Conservation (phyloP, 1,284 basidiomycete genomes). For the Trichosporon ovoides region DNA sequence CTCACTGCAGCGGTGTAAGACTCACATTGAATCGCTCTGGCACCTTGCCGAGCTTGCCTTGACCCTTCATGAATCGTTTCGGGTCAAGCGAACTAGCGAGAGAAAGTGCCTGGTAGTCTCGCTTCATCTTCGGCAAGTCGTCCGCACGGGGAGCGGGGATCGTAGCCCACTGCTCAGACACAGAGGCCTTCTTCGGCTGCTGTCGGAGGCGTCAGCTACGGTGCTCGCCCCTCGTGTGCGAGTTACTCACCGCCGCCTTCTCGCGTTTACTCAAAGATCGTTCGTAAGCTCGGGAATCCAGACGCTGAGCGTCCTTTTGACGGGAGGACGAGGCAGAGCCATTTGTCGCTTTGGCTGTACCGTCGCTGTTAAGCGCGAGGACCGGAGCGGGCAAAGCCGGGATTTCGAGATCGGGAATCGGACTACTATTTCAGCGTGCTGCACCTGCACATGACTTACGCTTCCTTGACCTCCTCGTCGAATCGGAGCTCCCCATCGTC, state of each 20-base stretch:
- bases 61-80: constrained; percentile 89
- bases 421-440: constrained; percentile 48
- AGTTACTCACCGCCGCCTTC: constrained; percentile 35
- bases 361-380: constrained; percentile 41
- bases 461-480: constrained; percentile 41
- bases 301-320: constrained; percentile 25
- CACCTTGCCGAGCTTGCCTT: constrained; percentile 65
- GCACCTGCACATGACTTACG: constrained; percentile 31
- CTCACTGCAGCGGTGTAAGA: constrained; percentile 12
- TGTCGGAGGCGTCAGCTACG: constrained; percentile 20
- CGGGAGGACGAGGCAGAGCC: constrained; percentile 3
- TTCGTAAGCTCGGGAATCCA: constrained; percentile 53
- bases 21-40: constrained; percentile 84
- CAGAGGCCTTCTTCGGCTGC: constrained; percentile 62
- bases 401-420: constrained; percentile 47
- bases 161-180: constrained; percentile 84
- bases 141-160: constrained; percentile 76
- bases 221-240: background rate
- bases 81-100: constrained; percentile 90
- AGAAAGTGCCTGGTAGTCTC: constrained; percentile 88
- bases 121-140: constrained; percentile 73
- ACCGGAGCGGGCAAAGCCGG: constrained; percentile 58
- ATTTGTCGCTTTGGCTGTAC: constrained; percentile 25
- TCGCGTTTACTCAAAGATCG: constrained; percentile 37
- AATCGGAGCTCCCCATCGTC: constrained; percentile 40